A percentile compares a stretch with the other conserved stretches of the same genome.
Conservation (phyloP, 441 rosid genomes). For the Daphne laureola region DNA sequence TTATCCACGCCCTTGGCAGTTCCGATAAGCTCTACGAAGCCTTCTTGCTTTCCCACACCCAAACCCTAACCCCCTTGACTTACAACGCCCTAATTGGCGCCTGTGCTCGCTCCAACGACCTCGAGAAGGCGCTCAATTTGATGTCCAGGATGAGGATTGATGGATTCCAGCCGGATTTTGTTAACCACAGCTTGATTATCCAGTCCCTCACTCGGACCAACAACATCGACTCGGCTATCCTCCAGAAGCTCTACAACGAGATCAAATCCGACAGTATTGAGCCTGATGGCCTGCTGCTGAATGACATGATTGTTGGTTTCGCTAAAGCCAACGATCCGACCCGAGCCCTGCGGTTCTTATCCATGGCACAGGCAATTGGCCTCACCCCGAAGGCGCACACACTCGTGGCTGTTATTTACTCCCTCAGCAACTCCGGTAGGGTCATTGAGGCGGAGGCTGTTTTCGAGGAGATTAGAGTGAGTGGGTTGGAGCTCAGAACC, state of each 20-base stretch:
- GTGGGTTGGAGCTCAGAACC: slow-evolving; percentile 66
- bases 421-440: slow-evolving; percentile 60
- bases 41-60: slow-evolving; percentile 75
- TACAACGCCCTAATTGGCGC: slow-evolving; percentile 91
- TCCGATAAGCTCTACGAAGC: slow-evolving; percentile 97
- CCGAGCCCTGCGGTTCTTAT: slow-evolving; percentile 62
- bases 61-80: slow-evolving; percentile 71
- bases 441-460: slow-evolving; percentile 83
- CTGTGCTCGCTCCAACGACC: slow-evolving; percentile 76
- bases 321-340: slow-evolving; percentile 73
- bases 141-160: slow-evolving; percentile 82
- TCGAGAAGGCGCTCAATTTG: slow-evolving; percentile 83
- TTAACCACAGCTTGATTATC: slow-evolving; percentile 79
- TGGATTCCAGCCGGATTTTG: slow-evolving; percentile 81
- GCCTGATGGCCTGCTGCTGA: slow-evolving; percentile 65
- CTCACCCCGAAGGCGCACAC: slow-evolving; percentile 57
- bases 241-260: slow-evolving; percentile 63
- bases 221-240: slow-evolving; percentile 56
- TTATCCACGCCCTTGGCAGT: slow-evolving; percentile 86
- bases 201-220: slow-evolving; percentile 61
- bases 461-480: slow-evolving; percentile 83
- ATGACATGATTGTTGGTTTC: slow-evolving; percentile 79
- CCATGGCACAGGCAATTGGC: slow-evolving; percentile 74
- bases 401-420: slow-evolving; percentile 53
- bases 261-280: slow-evolving; percentile 70